phyloP scores from a whole-genome alignment of 108 stramenopile species.

The Pseudonitzschia delicatissima region DNA sequence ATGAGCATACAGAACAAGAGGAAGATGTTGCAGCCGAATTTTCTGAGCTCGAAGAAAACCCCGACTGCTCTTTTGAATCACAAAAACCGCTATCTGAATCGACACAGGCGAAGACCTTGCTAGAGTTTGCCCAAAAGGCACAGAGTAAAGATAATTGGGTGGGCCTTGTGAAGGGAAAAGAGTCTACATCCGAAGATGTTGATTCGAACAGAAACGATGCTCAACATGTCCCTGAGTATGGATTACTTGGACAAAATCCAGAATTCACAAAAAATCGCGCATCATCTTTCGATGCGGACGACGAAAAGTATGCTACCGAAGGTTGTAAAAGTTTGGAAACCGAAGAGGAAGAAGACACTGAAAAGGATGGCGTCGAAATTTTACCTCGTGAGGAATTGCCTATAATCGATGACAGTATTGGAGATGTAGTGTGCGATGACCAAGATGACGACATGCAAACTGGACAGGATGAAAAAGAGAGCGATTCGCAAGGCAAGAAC shows the following conservation, averaged over 20 bases:
- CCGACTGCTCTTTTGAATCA: slow-evolving; percentile 11
- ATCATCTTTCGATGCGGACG: slow-evolving; percentile 12
- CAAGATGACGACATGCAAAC: not conserved
- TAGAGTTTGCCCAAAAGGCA: slow-evolving; percentile 34
- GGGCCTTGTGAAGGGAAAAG: not conserved
- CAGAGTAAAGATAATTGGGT: slow-evolving; percentile 8
- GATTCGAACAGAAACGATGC: not conserved
- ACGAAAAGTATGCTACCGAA: slow-evolving; percentile 12
- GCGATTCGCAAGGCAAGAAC: not conserved
- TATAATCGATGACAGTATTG: not conserved
- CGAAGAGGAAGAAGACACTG: slow-evolving; percentile 7
- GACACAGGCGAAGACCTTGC: slow-evolving; percentile 13
- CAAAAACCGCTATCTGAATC: not conserved
- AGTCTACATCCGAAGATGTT: not conserved
- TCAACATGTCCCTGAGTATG: not conserved
- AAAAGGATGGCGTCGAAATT: not conserved
- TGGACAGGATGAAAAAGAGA: slow-evolving; percentile 3
- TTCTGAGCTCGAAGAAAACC: slow-evolving; percentile 33
- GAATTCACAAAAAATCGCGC: not conserved
- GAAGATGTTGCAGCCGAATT: slow-evolving; percentile 36
- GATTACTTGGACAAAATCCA: not conserved
- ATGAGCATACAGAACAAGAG: slow-evolving; percentile 43
- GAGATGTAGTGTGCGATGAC: not conserved
- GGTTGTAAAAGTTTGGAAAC: slow-evolving; percentile 11
- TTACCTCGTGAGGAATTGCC: not conserved